Conservation (phyloP, 495 filamentous ascomycete species). For the Penicillium ochrochloron region DNA sequence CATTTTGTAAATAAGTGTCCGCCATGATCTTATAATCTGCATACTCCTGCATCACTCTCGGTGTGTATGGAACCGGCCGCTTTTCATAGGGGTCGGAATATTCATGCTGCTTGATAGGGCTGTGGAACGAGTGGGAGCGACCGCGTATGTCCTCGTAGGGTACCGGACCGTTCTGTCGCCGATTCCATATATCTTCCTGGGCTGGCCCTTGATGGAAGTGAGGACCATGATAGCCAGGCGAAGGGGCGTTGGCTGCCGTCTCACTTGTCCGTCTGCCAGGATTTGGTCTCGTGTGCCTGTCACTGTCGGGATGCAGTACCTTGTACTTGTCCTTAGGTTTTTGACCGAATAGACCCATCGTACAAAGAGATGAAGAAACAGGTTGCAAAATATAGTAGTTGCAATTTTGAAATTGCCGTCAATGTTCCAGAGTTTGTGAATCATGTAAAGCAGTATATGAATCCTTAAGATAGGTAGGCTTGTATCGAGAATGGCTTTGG, state of each 20-base stretch:
- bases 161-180: not conserved
- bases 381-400: too few species aligned
- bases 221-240: not conserved
- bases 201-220: not conserved
- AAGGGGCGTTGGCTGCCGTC: not conserved
- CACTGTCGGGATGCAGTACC: too few species aligned
- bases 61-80: not conserved
- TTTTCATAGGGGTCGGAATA: not conserved
- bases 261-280: too few species aligned
- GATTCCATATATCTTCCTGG: not conserved
- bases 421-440: too few species aligned
- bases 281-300: too few species aligned
- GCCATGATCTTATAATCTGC: not conserved
- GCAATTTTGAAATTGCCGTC: too few species aligned
- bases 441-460: too few species aligned
- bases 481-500: too few species aligned
- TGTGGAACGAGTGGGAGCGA: slow-evolving; percentile 1
- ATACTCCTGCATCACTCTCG: not conserved
- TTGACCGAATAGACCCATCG: too few species aligned
- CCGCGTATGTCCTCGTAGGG: not conserved
- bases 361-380: too few species aligned
- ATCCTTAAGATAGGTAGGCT: too few species aligned
- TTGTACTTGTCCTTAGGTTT: too few species aligned
- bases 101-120: not conserved
- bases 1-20: not conserved